Evolutionary conservation across 768 basidiomycete species (phyloP), one percentile per base, ranked within the genome.

Genomic region (Boletus reticuloceps): DNA sequence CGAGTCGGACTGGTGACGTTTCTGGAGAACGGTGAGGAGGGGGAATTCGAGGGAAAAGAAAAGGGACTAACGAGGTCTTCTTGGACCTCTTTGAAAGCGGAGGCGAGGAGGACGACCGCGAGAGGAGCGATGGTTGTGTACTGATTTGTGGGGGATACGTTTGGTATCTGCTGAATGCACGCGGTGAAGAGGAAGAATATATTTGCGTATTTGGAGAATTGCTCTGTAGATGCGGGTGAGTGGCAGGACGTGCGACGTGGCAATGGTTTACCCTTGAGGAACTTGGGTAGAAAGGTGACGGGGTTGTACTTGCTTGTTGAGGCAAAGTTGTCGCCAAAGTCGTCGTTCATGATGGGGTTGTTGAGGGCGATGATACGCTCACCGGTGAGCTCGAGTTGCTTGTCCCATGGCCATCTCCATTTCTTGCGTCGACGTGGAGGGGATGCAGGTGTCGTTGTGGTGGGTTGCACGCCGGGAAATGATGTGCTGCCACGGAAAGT

Each of bases 191-290:
- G 79, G 80, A 99, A 99, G 79, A 99, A 99, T 57, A 98, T 50
- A 69, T 99, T 98, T 62, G 97, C 96, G 69, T 98, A 98, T 83
- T 97, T 93, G 42, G 92, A 94, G 78, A 98, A 97, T 83, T 98
- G 94, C 70, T 96, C 95, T 96, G 73, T 7, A 47, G 29, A 27
- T 7, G 14, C 6, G 34, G 1, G 39, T 70, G 37, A 66, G 60
- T 11, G 37, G 16, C 6, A n/a, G 7, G 12, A 36, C 9, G 12
- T 13, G 45, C 1, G 29, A n/a, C 0, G 22, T 27, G 22, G 31
- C 1, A 19, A 34, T 1, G 29, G 76, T 84, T 59, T 64, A 98
- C 96, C 94, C 50, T 82, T 82, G 55, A 99, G 72, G 74, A 98
- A 99, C 72, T 98, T 98, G 38, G 93, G 94, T 5, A 94, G 56